Evolutionary conservation across 2,329 filamentous ascomycete species (phyloP), one percentile per base, ranked within the genome.

Genomic region (Cadophora malorum): DNA sequence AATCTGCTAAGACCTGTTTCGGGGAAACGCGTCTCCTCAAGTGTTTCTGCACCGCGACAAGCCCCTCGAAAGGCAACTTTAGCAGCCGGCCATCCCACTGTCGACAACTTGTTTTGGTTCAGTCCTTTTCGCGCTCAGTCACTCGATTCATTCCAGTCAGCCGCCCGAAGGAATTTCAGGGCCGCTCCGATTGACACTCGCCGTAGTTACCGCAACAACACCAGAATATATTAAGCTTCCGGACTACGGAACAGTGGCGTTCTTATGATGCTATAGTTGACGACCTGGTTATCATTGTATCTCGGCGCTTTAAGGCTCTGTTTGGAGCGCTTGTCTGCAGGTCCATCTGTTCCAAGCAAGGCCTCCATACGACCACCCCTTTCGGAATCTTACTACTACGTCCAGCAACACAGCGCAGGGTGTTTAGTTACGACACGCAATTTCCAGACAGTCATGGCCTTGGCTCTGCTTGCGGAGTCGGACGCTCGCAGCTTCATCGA

Each of bases 221-320:
- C 41, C 19, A 2, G 7, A 25, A 10, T 41, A 45, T 45, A 14
- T 12, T 31, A 10, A 10, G 19, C 31, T 19, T 19, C 38, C 16
- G 2, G 55, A 23, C 14, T 41, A 47, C 19, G 10, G 14, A 8
- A 45, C 23, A 28, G 35, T 61, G 21, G 58, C 23, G 35, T 23
- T n/a, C 35, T 23, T 45, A 45, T 35, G 33, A 41, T 61, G 31
- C 35, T 31, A 61, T 47, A 47, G n/a, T 61, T 61, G 35, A 61
- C 7, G 23, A 47, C 25, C 21, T 45, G 33, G 14, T 12, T 38
- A 59, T 60, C 8, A 45, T 60, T 2, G 28, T 28, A 60, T 28
- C 21, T 21, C 12, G 35, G 35, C 56, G 38, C 5, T 38, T 41
- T 59, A 59, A 61, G 58, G 23, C 33, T 23, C 1, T 16, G 12